A percentile compares a stretch with the other conserved stretches of the same genome.
These are phyloP conservation scores for Daldinia decipiens DNA, from an alignment of 495 filamentous ascomycete species.

Conservation along the genomic window DNA sequence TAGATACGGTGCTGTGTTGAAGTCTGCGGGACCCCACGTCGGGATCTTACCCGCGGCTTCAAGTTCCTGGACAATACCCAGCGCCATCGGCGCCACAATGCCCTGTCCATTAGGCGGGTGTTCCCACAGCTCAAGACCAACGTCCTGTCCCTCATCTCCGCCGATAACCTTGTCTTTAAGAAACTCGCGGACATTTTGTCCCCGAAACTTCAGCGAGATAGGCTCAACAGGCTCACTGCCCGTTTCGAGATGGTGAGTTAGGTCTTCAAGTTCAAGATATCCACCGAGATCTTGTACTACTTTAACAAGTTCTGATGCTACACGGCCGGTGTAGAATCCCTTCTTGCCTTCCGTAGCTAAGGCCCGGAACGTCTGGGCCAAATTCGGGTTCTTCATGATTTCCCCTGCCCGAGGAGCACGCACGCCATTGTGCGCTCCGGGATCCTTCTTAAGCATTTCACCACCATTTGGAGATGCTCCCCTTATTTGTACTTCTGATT, in stretches of 20 bases:
- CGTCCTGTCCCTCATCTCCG: conserved; percentile 48
- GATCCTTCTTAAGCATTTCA: conserved; percentile 84
- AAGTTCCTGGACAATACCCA: conserved; percentile 88
- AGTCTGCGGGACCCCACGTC: conserved; percentile 71
- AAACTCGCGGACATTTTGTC: conserved; percentile 66
- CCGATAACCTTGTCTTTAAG: conserved; percentile 55
- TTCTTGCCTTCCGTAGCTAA: conserved; percentile 83
- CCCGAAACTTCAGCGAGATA: conserved; percentile 80
- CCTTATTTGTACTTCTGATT: conserved; percentile 60
- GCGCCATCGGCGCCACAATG: conserved; percentile 91
- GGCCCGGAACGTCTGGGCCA: conserved; percentile 83
- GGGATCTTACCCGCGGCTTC: conserved; percentile 77
- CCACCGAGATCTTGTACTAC: conserved; percentile 81
- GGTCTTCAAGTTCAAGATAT: conserved; percentile 79
- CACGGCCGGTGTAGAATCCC: conserved; percentile 88
- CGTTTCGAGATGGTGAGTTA: conserved; percentile 74
- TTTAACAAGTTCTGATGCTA: conserved; percentile 82
- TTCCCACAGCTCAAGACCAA: conserved; percentile 83
- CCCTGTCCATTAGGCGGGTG: conserved; percentile 99
- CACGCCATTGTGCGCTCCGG: conserved; percentile 67
- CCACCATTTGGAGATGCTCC: conserved; percentile 80
- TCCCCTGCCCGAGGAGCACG: conserved; percentile 84
- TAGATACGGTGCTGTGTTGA: conserved; percentile 83
- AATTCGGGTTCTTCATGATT: conserved; percentile 82
- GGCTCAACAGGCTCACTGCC: conserved; percentile 83